phyloP scores from a whole-genome alignment of 176 grass and related monocot species.

The Phyllostachys edulis region DNA sequence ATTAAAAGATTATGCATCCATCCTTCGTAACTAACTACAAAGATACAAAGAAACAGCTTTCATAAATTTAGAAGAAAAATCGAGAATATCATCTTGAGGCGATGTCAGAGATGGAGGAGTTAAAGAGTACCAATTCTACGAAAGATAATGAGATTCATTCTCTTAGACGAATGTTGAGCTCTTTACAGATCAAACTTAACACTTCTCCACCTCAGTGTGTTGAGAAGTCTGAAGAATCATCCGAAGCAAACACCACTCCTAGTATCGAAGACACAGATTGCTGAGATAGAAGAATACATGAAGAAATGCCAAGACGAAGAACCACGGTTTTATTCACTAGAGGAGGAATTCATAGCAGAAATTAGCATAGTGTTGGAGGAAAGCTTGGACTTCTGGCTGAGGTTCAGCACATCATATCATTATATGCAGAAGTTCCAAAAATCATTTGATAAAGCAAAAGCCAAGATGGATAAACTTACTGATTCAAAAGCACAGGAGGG shows the following conservation, averaged over 20 bases:
- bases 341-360: slow-evolving; percentile 62
- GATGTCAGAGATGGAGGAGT: slow-evolving; percentile 56
- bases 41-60: slow-evolving; percentile 55
- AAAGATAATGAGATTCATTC: slow-evolving; percentile 68
- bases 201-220: slow-evolving; percentile 30
- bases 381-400: slow-evolving; percentile 76
- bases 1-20: slow-evolving; percentile 45
- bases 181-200: slow-evolving; percentile 52
- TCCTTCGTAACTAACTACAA: slow-evolving; percentile 49
- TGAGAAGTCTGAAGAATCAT: slow-evolving; percentile 40
- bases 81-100: slow-evolving; percentile 44
- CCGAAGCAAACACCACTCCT: slow-evolving; percentile 38
- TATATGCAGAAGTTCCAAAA: slow-evolving; percentile 62
- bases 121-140: slow-evolving; percentile 53
- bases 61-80: slow-evolving; percentile 44
- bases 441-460: slow-evolving; percentile 56
- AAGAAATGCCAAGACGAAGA: slow-evolving; percentile 45
- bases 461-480: slow-evolving; percentile 47
- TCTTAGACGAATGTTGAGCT: slow-evolving; percentile 64
- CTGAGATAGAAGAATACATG: slow-evolving; percentile 51
- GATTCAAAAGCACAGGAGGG: slow-evolving; percentile 34
- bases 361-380: slow-evolving; percentile 60
- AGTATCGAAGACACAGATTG: slow-evolving; percentile 43
- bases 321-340: slow-evolving; percentile 27
- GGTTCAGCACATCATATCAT: slow-evolving; percentile 73